phyloP scores from a whole-genome alignment of 352 stramenopile species.

The Globisporangium emineosum region DNA sequence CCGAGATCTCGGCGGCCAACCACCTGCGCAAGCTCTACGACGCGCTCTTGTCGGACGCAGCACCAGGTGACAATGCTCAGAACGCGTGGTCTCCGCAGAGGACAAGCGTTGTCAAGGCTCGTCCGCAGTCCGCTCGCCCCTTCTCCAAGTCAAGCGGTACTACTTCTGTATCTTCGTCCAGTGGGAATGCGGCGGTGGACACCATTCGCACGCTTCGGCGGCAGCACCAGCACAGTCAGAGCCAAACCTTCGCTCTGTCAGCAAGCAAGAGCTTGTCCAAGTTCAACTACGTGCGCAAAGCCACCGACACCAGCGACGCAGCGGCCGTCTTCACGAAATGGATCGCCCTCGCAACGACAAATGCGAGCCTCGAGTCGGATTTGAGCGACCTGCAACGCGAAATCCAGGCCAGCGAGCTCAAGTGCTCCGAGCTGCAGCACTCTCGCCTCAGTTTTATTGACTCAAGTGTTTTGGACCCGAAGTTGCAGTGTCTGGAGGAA shows the following conservation, averaged over 20 bases:
- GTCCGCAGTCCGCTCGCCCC: conserved; percentile 17
- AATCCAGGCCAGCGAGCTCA: conserved; percentile 20
- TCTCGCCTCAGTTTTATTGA: background rate
- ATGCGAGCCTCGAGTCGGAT: conserved; percentile 14
- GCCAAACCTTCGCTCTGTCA: background rate
- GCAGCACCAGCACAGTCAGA: conserved; percentile 7
- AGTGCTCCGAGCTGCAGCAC: conserved; percentile 18
- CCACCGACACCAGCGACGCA: background rate
- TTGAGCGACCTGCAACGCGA: conserved; percentile 21
- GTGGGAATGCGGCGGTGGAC: conserved; percentile 10
- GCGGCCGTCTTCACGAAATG: conserved; percentile 20
- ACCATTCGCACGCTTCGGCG: conserved; percentile 21
- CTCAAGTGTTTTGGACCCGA: conserved; percentile 25
- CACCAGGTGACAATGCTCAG: background rate
- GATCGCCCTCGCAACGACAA: conserved; percentile 22
- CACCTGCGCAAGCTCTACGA: conserved; percentile 31
- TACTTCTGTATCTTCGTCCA: background rate
- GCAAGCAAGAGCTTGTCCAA: conserved; percentile 9
- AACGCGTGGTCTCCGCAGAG: background rate
- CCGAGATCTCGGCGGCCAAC: conserved; percentile 30
- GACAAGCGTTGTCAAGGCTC: background rate
- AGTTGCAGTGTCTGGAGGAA: conserved; percentile 48
- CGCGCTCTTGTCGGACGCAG: conserved; percentile 10
- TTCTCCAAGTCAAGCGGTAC: background rate
- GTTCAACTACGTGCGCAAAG: conserved; percentile 1